phyloP scores from a whole-genome alignment of 2,329 filamentous ascomycete species.

The Sclerotinia borealis region DNA sequence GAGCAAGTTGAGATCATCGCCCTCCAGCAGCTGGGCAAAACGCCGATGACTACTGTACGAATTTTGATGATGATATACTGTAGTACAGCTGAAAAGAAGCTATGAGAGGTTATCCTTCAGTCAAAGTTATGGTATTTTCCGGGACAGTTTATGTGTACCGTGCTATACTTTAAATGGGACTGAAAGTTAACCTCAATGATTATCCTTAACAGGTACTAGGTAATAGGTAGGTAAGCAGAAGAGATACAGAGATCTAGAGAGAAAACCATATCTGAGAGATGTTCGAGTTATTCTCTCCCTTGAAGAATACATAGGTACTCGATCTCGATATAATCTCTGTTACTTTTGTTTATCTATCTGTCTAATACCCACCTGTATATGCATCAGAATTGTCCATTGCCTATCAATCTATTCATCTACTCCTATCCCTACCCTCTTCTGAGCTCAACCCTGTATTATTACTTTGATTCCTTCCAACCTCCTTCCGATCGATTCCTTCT shows the following conservation, averaged over 20 bases:
- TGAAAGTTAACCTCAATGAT: neutral
- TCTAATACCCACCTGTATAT: neutral
- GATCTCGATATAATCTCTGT: neutral
- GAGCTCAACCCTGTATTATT: neutral
- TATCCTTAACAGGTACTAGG: neutral
- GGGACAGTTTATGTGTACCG: neutral
- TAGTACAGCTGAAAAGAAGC: neutral
- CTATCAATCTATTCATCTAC: neutral
- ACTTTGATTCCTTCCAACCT: neutral
- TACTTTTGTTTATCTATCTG: neutral
- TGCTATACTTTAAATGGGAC: neutral
- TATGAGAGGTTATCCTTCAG: neutral
- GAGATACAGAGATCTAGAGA: neutral
- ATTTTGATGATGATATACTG: neutral
- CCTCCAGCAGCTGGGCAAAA: neutral
- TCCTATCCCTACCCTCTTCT: neutral
- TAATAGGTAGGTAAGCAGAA: neutral
- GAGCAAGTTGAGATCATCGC: neutral
- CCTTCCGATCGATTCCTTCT: conserved; percentile 8
- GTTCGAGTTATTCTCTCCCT: too few species aligned
- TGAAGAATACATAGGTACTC: neutral
- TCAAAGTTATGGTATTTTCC: neutral
- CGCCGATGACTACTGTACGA: neutral
- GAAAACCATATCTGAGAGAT: neutral
- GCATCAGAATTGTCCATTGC: neutral